Conservation (phyloP, 139 green algal species). For the Chlorella sp. region DNA sequence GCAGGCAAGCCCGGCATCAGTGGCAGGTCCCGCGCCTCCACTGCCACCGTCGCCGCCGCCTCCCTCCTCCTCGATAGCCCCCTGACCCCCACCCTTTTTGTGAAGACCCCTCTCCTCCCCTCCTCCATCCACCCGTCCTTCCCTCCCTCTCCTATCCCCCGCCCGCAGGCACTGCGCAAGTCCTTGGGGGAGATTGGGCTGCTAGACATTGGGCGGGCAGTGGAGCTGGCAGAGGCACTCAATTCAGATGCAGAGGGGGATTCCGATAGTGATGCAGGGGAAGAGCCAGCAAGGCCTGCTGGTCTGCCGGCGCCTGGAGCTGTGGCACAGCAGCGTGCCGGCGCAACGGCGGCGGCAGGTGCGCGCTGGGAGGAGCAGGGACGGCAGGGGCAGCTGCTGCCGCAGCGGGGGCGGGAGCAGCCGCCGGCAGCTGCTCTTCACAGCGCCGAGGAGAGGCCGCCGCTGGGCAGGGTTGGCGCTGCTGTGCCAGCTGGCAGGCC, state of each 20-base stretch:
- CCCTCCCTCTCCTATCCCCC: neutral
- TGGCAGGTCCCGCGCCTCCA: no score
- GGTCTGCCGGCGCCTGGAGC: neutral
- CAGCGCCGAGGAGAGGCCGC: neutral
- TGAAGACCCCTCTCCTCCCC: neutral
- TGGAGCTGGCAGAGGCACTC: constrained; percentile 14
- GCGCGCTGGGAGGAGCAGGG: neutral
- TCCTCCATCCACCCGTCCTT: neutral
- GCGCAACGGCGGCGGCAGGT: neutral
- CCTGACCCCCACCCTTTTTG: no score
- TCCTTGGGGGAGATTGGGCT: constrained; percentile 5
- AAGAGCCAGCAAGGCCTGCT: neutral
- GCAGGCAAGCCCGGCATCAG: no score
- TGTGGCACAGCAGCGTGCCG: neutral
- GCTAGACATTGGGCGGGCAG: constrained; percentile 6
- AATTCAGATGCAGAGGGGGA: neutral
- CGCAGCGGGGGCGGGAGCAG: neutral
- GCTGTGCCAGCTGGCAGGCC: neutral
- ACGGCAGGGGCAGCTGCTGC: neutral
- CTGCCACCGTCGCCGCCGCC: no score
- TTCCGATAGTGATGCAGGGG: neutral
- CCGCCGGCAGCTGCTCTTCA: neutral
- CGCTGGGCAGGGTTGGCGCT: neutral
- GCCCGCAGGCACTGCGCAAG: constrained; percentile 16
- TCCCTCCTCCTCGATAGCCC: no score